These are phyloP conservation scores for Skeletonema costatum DNA, from an alignment of 108 stramenopile species.

Conservation along the genomic window DNA sequence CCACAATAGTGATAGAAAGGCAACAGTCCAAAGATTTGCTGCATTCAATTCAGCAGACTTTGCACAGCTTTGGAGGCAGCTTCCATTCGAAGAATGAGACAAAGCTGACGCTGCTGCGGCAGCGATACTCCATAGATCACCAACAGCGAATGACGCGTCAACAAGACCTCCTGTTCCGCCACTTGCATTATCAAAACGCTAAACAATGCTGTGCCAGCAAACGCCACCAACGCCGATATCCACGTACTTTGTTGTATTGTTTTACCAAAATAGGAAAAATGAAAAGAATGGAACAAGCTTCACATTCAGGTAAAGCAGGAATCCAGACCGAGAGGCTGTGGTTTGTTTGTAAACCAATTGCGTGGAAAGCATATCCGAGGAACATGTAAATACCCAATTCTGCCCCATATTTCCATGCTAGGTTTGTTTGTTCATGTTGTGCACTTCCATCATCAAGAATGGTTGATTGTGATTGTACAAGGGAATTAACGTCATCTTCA, in stretches of 20 bases:
- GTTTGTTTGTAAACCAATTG: slow-evolving; percentile 82
- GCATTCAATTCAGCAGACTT: slow-evolving; percentile 74
- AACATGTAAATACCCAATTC: slow-evolving; percentile 90
- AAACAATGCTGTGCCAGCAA: slow-evolving; percentile 81
- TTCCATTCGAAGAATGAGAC: slow-evolving; percentile 87
- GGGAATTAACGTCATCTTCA: not conserved
- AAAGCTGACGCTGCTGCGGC: slow-evolving; percentile 87
- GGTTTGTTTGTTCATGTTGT: slow-evolving; percentile 10
- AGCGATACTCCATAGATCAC: slow-evolving; percentile 83
- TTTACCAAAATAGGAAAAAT: slow-evolving; percentile 59
- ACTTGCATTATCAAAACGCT: slow-evolving; percentile 55
- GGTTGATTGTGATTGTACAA: not conserved
- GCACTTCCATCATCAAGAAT: not conserved
- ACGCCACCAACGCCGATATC: slow-evolving; percentile 75
- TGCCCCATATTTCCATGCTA: slow-evolving; percentile 68
- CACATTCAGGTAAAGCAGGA: slow-evolving; percentile 87
- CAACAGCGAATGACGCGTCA: slow-evolving; percentile 45
- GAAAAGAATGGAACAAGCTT: slow-evolving; percentile 90
- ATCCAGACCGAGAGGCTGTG: slow-evolving; percentile 84
- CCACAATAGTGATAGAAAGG: slow-evolving; percentile 59
- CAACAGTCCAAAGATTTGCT: slow-evolving; percentile 69
- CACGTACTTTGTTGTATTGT: slow-evolving; percentile 60
- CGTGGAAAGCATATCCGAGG: slow-evolving; percentile 87
- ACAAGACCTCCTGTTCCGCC: slow-evolving; percentile 1
- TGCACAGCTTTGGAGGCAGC: slow-evolving; percentile 54